These are phyloP conservation scores for Benincasa hispida DNA, from an alignment of 306 rosid species.

Conservation along the genomic window DNA sequence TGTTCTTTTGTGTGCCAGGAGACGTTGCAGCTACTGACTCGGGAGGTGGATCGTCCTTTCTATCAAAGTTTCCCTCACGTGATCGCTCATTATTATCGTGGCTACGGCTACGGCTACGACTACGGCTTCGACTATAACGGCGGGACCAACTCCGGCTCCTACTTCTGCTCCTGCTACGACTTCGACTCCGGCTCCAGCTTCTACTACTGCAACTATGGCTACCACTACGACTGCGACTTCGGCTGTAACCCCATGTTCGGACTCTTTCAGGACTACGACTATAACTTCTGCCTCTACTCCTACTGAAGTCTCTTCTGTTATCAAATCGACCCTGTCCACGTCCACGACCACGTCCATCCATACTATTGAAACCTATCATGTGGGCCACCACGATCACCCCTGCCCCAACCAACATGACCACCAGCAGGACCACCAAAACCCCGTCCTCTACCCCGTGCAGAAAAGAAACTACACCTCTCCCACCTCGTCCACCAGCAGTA, in stretches of 20 bases:
- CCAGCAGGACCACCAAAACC: constrained; percentile 63
- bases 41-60: constrained; percentile 17
- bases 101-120: no score
- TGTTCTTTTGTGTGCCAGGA: constrained; percentile 23
- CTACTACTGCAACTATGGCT: constrained; percentile 34
- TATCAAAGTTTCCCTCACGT: constrained; percentile 19
- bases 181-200: constrained; percentile 33
- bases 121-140: constrained; percentile 22
- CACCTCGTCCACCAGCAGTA: constrained; percentile 33
- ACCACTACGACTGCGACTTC: constrained; percentile 22
- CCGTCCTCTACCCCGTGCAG: constrained; percentile 74
- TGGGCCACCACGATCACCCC: constrained; percentile 51
- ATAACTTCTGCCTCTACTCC: constrained; percentile 64
- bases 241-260: constrained; percentile 68
- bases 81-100: constrained; percentile 33
- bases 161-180: constrained; percentile 40
- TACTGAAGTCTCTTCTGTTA: constrained; percentile 47
- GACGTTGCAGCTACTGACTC: constrained; percentile 23
- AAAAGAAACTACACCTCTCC: constrained; percentile 67
- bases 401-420: constrained; percentile 56
- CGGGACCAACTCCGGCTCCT: constrained; percentile 34
- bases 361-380: constrained; percentile 42
- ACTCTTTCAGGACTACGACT: constrained; percentile 92
- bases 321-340: constrained; percentile 89
- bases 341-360: constrained; percentile 76